phyloP scores from a whole-genome alignment of 2,329 filamentous ascomycete species.

The Phyllosticta paracitricarpa region DNA sequence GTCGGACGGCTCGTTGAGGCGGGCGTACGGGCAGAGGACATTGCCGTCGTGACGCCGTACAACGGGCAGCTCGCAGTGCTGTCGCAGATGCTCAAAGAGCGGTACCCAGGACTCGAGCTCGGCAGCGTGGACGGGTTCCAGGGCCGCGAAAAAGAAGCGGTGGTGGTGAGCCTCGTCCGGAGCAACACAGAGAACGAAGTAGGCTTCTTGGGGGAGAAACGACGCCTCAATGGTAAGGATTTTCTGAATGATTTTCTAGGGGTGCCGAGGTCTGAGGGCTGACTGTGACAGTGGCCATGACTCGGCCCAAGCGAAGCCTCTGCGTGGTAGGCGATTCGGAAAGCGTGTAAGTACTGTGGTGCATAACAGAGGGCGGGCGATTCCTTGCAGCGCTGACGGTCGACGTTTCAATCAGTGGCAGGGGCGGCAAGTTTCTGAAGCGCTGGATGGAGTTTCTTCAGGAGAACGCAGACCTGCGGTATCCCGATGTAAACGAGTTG shows the following conservation, averaged over 20 bases:
- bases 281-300: slow-evolving; percentile 74
- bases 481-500: slow-evolving; percentile 57
- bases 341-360: slow-evolving; percentile 47
- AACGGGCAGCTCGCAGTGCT: slow-evolving; percentile 84
- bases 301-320: slow-evolving; percentile 79
- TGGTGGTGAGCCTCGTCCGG: slow-evolving; percentile 86
- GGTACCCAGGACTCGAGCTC: slow-evolving; percentile 78
- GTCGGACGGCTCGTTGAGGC: slow-evolving; percentile 65
- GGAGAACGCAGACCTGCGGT: slow-evolving; percentile 80
- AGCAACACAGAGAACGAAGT: slow-evolving; percentile 83
- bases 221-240: slow-evolving; percentile 74
- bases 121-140: slow-evolving; percentile 97
- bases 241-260: not conserved
- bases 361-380: slow-evolving; percentile 16
- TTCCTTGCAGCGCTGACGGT: slow-evolving; percentile 3
- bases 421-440: slow-evolving; percentile 76
- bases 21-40: slow-evolving; percentile 71
- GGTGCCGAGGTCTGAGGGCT: slow-evolving; percentile 5
- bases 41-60: slow-evolving; percentile 92
- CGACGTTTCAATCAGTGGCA: slow-evolving; percentile 26
- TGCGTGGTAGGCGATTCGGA: slow-evolving; percentile 91
- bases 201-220: slow-evolving; percentile 85
- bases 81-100: slow-evolving; percentile 65
- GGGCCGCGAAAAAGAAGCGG: slow-evolving; percentile 90
- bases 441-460: slow-evolving; percentile 88